A percentile compares a stretch with the other conserved stretches of the same genome.
Evolutionary conservation across 345 rosid genomes (phyloP).

Genomic region (Firmiana major): DNA sequence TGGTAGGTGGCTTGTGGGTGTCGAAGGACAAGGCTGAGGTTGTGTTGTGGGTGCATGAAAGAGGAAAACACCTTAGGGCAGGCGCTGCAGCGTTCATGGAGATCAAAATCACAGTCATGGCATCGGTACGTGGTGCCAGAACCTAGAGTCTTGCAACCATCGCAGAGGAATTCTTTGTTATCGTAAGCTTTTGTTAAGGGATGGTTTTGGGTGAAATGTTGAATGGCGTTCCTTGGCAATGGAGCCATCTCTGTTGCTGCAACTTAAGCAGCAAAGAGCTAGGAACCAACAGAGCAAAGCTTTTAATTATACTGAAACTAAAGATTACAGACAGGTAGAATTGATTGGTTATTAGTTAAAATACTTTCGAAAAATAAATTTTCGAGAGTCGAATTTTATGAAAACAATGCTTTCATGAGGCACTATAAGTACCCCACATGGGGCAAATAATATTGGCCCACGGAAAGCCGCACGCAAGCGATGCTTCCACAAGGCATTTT

Average conservation of each 20-base stretch:
- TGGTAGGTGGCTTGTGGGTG: slow-evolving; percentile 20
- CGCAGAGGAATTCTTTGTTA: not conserved
- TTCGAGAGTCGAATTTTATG: too few relatives aligned
- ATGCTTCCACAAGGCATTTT: too few relatives aligned
- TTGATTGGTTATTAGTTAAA: too few relatives aligned
- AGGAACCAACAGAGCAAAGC: too few relatives aligned
- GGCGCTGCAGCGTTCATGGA: slow-evolving; percentile 39
- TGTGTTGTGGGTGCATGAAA: slow-evolving; percentile 25
- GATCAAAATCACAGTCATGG: slow-evolving; percentile 29
- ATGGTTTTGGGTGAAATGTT: not conserved
- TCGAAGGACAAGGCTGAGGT: slow-evolving; percentile 24
- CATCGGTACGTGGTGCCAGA: slow-evolving; percentile 22
- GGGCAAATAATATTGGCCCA: too few relatives aligned
- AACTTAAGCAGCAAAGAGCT: too few relatives aligned
- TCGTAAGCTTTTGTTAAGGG: not conserved
- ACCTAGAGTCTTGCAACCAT: not conserved
- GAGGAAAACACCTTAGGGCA: slow-evolving; percentile 29
- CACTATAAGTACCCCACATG: too few relatives aligned
- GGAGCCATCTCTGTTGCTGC: not conserved
- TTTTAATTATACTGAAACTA: too few relatives aligned
- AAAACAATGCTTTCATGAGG: too few relatives aligned
- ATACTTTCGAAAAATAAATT: too few relatives aligned
- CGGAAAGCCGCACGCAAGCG: too few relatives aligned
- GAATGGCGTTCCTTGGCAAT: not conserved
- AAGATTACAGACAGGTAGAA: too few relatives aligned